Percentiles rank a stretch among this genome's conserved stretches.
These are phyloP conservation scores for Spergularia bocconei DNA, from an alignment of 148 eudicot species.

Conservation along the genomic window DNA sequence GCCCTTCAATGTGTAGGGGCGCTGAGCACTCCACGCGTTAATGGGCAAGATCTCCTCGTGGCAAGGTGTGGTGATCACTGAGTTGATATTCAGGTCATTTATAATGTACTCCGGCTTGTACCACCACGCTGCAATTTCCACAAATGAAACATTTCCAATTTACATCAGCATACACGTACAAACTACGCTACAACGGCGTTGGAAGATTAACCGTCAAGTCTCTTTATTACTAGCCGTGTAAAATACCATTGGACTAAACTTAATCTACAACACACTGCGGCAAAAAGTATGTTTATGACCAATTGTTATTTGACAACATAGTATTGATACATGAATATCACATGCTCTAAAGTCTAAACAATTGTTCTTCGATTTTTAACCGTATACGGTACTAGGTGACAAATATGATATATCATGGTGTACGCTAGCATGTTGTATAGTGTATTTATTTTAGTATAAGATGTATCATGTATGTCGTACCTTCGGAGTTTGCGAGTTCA, in stretches of 20 bases:
- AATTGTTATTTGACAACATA: not conserved
- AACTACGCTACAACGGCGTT: too few species aligned
- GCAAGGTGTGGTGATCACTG: constrained; percentile 86
- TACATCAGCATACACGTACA: too few species aligned
- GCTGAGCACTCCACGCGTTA: constrained; percentile 70
- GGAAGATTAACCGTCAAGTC: not conserved
- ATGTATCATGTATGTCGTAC: constrained; percentile 29
- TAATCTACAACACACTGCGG: too few species aligned
- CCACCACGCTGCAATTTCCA: constrained; percentile 78
- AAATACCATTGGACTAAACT: too few species aligned
- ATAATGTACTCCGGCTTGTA: constrained; percentile 88
- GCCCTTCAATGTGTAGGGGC: constrained; percentile 81
- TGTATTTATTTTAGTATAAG: too few species aligned
- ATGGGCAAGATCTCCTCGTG: constrained; percentile 82
- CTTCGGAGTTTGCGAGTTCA: constrained; percentile 82
- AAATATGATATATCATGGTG: too few species aligned
- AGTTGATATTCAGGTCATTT: constrained; percentile 88
- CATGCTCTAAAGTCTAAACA: not conserved
- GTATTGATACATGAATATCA: not conserved
- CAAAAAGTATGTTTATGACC: not conserved
- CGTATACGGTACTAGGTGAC: too few species aligned
- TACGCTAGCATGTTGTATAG: too few species aligned
- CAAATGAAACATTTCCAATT: too few species aligned
- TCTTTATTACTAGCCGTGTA: too few species aligned
- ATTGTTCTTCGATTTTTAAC: not conserved